Evolutionary conservation across 2,329 filamentous ascomycete genomes (phyloP).

Genomic region (Stemphylium beticola): DNA sequence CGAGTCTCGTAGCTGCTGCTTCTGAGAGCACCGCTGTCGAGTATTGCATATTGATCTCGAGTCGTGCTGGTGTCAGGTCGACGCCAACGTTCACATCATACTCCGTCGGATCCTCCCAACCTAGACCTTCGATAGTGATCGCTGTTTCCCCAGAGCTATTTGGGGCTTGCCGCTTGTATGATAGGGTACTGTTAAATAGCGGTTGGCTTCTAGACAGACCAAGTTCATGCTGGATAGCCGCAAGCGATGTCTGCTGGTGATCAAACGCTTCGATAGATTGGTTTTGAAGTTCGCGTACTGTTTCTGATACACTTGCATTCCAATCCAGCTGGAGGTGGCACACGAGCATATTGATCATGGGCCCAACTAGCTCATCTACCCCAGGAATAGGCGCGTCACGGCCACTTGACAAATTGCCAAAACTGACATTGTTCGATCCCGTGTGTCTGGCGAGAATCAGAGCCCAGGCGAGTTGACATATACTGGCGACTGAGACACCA

Average conservation of each 20-base stretch:
- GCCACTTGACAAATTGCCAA: not conserved
- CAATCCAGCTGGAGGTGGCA: not conserved
- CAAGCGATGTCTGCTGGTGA: not conserved
- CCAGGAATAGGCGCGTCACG: not conserved
- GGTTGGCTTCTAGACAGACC: not conserved
- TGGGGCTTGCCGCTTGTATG: no score
- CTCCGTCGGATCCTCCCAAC: no score
- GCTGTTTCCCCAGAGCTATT: no score
- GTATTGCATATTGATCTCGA: no score
- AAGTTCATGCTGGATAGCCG: not conserved
- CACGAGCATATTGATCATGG: not conserved
- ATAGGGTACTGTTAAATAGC: not conserved
- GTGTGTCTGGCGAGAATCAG: not conserved
- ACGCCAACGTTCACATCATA: no score
- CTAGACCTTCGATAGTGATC: no score
- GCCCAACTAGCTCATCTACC: not conserved
- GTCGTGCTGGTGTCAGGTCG: no score
- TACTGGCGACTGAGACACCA: no score
- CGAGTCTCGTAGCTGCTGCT: no score
- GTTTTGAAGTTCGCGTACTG: not conserved
- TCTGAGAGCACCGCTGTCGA: no score
- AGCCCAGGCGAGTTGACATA: not conserved
- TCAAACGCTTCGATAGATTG: not conserved
- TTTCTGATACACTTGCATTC: not conserved
- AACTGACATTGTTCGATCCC: not conserved